A percentile compares a stretch with the other conserved stretches of the same genome.
These are phyloP conservation scores for Salicornia ramosissima DNA, from an alignment of 148 eudicot genomes.

Conservation along the genomic window DNA sequence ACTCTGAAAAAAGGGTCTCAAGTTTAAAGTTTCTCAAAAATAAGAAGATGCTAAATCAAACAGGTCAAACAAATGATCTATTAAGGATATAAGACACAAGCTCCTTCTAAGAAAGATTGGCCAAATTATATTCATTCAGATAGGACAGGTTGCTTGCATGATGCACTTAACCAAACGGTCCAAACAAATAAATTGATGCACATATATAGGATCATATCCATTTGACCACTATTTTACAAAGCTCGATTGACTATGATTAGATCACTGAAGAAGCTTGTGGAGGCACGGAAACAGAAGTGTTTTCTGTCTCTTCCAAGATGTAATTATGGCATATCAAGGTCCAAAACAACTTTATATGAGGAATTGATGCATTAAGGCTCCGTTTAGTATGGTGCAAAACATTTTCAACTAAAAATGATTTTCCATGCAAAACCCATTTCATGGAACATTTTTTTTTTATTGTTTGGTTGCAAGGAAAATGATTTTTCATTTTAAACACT, in stretches of 20 bases:
- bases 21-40: neutral
- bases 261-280: neutral
- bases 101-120: neutral
- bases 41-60: neutral
- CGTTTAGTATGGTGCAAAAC: no score
- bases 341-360: neutral
- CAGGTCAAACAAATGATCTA: neutral
- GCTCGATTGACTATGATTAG: no score
- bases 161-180: neutral
- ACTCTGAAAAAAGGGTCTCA: neutral
- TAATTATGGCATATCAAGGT: neutral
- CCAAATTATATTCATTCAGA: neutral
- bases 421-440: no score
- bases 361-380: no score
- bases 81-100: neutral
- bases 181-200: no score
- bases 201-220: no score
- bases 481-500: no score
- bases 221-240: no score
- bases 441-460: no score
- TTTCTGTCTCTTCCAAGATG: neutral
- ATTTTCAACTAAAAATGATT: no score
- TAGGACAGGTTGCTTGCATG: neutral
- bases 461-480: no score
- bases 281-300: neutral